Evolutionary conservation across 495 filamentous ascomycete genomes (phyloP).

Genomic region (Cetradonia linearis): DNA sequence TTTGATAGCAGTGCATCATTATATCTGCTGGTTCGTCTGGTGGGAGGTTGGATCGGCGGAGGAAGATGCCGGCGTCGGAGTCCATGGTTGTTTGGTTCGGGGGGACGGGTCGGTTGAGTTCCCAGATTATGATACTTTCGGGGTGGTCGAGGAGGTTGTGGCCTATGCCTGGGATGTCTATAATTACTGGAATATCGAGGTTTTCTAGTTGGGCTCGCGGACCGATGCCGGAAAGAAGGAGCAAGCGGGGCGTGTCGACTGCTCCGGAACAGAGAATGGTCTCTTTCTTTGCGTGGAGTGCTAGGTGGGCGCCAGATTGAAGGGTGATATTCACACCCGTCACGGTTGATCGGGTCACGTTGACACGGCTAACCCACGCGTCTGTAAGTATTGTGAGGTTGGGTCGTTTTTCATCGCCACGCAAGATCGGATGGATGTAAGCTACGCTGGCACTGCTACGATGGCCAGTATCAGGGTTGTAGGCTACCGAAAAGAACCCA

Average conservation of each 20-base stretch:
- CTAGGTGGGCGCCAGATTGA: slow-evolving; percentile 51
- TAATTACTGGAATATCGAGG: slow-evolving; percentile 57
- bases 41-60: slow-evolving; percentile 59
- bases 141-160: slow-evolving; percentile 72
- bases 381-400: slow-evolving; percentile 74
- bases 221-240: slow-evolving; percentile 73
- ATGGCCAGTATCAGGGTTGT: slow-evolving; percentile 70
- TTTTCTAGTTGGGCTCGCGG: slow-evolving; percentile 49
- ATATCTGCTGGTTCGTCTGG: slow-evolving; percentile 61
- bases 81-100: slow-evolving; percentile 75
- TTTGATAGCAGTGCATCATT: slow-evolving; percentile 92
- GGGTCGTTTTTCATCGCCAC: slow-evolving; percentile 60
- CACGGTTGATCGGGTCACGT: slow-evolving; percentile 50
- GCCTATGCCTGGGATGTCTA: slow-evolving; percentile 67
- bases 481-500: slow-evolving; percentile 76
- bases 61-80: slow-evolving; percentile 74
- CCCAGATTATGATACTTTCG: slow-evolving; percentile 74
- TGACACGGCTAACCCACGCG: slow-evolving; percentile 68
- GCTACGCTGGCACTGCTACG: slow-evolving; percentile 73
- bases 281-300: slow-evolving; percentile 52
- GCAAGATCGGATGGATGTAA: slow-evolving; percentile 76
- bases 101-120: slow-evolving; percentile 66
- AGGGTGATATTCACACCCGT: slow-evolving; percentile 57
- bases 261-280: slow-evolving; percentile 71
- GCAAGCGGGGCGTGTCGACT: slow-evolving; percentile 62